Evolutionary conservation across 768 basidiomycete species (phyloP), one percentile per base, ranked within the genome.

Genomic region (Suillus clintonianus): DNA sequence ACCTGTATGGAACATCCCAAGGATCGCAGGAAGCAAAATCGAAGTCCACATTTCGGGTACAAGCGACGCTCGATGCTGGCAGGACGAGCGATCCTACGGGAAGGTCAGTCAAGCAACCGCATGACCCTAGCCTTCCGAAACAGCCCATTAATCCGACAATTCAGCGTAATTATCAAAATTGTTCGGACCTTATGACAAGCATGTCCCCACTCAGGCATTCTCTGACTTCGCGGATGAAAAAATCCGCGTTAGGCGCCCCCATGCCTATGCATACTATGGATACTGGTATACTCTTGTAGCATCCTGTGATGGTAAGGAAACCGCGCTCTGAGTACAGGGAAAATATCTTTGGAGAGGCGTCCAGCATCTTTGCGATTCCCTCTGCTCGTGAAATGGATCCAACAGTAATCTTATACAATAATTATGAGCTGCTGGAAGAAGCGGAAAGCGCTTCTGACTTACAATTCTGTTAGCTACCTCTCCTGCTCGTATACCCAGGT

Each of bases 381-480:
- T 80, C 74, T 7, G 91, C 90, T 65, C 92, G 83, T 19, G 89
- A 87, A 22, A 87, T 84, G 48, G 88, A 82, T 48, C 92, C 92
- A 41, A 94, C 90, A 1, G 91, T 92, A 22, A 91, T 74, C 91
- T 92, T 64, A 61, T 54, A 60, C 42, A 51, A 58, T 5, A 62
- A 54, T 54, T n/a, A 47, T 47, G n/a, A 39, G 15, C 15, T 39
- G 27, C 19, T 24, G 41, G 42, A 55, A 64, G 59, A 37, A 41
- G 54, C 54, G 32, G 59, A 22, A 47, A 34, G 10, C 59, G 47
- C 61, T 55, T 37, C 10, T 58, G 64, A 43, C 82, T 74, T 72
- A 92, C 89, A 66, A 94, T 89, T 62, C 90, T 85, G 74, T 92
- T 92, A 47, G 92, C 89, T 15, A 94, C 87, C 73, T 94, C 90